phyloP scores from a whole-genome alignment of 495 filamentous ascomycete species.

The Bombardia bombarda region DNA sequence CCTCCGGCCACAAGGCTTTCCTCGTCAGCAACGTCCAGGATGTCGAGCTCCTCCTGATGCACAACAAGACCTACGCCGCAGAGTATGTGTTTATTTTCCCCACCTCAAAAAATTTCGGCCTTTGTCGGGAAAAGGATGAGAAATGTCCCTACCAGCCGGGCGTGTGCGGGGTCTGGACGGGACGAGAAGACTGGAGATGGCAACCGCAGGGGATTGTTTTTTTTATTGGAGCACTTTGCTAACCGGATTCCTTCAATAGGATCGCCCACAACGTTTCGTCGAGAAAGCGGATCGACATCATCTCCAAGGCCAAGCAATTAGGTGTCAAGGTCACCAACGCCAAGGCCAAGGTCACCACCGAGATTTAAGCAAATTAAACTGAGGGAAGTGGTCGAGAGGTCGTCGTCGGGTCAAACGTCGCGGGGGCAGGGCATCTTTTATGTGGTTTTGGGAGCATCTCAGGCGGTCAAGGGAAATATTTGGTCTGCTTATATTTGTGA shows the following conservation, averaged over 20 bases:
- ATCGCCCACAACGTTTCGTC: slow-evolving; percentile 96
- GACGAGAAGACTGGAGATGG: too few species aligned
- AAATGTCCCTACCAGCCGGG: too few species aligned
- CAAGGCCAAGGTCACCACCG: slow-evolving; percentile 95
- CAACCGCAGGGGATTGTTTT: background rate
- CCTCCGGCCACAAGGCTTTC: slow-evolving; percentile 99
- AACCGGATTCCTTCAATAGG: slow-evolving; percentile 42
- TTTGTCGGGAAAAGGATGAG: background rate
- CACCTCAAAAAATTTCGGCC: too few species aligned
- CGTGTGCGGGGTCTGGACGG: too few species aligned
- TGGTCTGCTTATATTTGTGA: slow-evolving; percentile 5
- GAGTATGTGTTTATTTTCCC: slow-evolving; percentile 60
- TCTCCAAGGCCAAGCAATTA: slow-evolving; percentile 91
- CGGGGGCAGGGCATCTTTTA: slow-evolving; percentile 3
- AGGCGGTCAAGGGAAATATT: slow-evolving; percentile 7
- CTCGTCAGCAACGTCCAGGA: slow-evolving; percentile 93
- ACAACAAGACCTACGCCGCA: slow-evolving; percentile 97
- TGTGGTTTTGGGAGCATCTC: slow-evolving; percentile 7
- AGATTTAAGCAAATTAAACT: slow-evolving; percentile 57
- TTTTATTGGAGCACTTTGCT: background rate
- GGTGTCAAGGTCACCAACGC: slow-evolving; percentile 99
- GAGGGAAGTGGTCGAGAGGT: background rate
- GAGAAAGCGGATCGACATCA: slow-evolving; percentile 95
- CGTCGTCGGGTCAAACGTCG: background rate
- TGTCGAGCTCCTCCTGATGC: slow-evolving; percentile 97